Evolutionary conservation across 805 yeast species (phyloP).

Genomic region (Metahyphopichia silvanorum): DNA sequence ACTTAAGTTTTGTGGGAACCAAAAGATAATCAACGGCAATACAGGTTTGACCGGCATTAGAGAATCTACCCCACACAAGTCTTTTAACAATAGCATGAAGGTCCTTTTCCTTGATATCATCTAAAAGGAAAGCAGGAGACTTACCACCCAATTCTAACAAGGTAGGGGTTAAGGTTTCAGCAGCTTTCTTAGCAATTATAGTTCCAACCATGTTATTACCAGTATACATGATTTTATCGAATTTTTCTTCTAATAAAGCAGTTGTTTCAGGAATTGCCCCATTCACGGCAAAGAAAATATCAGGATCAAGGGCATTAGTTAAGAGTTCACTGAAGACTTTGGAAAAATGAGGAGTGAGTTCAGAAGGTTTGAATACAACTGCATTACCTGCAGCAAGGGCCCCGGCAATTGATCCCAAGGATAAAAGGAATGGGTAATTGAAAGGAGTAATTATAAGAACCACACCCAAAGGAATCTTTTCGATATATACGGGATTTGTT

Average conservation of each 20-base stretch:
- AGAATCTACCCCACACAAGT: constrained; percentile 72
- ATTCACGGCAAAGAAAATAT: constrained; percentile 59
- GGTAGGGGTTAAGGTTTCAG: constrained; percentile 78
- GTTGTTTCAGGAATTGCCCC: constrained; percentile 72
- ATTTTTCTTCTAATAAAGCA: constrained; percentile 55
- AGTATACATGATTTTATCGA: constrained; percentile 83
- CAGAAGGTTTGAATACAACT: constrained; percentile 75
- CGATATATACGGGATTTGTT: constrained; percentile 29
- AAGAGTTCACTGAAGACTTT: constrained; percentile 55
- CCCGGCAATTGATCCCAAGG: constrained; percentile 65
- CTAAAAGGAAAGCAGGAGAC: constrained; percentile 75
- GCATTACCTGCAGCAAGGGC: constrained; percentile 87
- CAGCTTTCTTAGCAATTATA: constrained; percentile 76
- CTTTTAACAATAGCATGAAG: constrained; percentile 51
- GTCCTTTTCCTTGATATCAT: constrained; percentile 41
- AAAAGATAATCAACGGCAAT: constrained; percentile 82
- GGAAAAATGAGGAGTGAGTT: constrained; percentile 63
- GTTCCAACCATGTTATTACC: constrained; percentile 78
- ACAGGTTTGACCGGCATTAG: constrained; percentile 89
- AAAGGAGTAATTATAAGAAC: constrained; percentile 75
- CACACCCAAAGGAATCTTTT: constrained; percentile 52
- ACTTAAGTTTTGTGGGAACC: constrained; percentile 58
- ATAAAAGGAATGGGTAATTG: constrained; percentile 71
- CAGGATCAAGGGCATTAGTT: constrained; percentile 49
- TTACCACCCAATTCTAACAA: constrained; percentile 90